These are phyloP conservation scores for Salvia miltiorrhiza DNA, from an alignment of 257 asterid genomes.

Conservation along the genomic window DNA sequence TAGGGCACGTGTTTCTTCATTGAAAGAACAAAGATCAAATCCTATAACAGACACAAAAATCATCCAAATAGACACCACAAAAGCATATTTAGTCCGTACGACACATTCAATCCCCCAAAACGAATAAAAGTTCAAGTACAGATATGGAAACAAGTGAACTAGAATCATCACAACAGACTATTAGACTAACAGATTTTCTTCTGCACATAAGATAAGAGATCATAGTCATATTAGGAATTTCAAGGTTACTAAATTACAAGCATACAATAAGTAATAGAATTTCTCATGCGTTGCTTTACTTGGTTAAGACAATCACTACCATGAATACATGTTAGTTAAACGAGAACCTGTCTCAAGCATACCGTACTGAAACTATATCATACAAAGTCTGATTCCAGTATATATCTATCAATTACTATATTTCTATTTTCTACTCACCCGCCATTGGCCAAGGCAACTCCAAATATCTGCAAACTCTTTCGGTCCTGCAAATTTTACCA, in stretches of 20 bases:
- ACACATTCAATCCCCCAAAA: neutral
- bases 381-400: neutral
- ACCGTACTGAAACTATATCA: neutral
- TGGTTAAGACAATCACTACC: neutral
- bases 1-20: neutral
- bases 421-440: constrained; percentile 43
- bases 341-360: neutral
- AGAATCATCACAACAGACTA: neutral
- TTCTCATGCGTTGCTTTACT: neutral
- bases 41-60: neutral
- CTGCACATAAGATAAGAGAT: constrained; percentile 5
- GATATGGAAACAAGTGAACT: neutral
- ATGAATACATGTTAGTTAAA: neutral
- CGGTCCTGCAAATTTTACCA: constrained; percentile 48
- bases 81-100: neutral
- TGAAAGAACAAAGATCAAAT: neutral
- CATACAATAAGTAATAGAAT: neutral
- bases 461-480: constrained; percentile 73
- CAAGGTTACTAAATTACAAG: neutral
- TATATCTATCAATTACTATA: neutral
- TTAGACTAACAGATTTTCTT: neutral
- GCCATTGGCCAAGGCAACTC: constrained; percentile 86
- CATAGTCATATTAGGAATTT: neutral
- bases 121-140: neutral
- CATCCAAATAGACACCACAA: neutral